Base-by-base conservation (phyloP, 352 stramenopile genomes). In the Phytophthora ramorum region DNA sequence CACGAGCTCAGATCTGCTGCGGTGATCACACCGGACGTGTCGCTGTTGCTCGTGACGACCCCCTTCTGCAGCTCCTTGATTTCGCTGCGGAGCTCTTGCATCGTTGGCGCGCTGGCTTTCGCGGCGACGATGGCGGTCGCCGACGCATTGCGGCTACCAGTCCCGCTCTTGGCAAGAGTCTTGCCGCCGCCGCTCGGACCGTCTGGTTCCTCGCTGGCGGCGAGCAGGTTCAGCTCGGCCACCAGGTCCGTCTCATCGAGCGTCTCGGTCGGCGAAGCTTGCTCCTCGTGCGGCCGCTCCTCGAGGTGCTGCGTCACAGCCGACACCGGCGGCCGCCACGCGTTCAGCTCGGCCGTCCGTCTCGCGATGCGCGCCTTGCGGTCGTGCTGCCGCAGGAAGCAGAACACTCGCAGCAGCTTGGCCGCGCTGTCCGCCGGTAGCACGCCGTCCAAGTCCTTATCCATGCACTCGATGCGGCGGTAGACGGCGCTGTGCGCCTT, bases 371-470 rank as follows among this genome's bases (percentile, higher is more conserved):
- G 75, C 14, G 79, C 40, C 73, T 89, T 90, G 35, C 77, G 71
- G 22, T 88, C 79, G 49, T 89, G 77, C 63, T 89, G 81, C 7
- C 81, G 75, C 13, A 89, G 59, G 35, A 82, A 79, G 55, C 68
- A 78, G 41, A 91, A 89, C 14, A 83, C 63, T 6, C 79, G 76
- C 58, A 81, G 57, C 46, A 91, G 58, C 40, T 78, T 77, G 53
- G 75, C 61, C 32, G 78, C 69, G 17, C 66, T 68, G n/a, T 89
- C 83, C 3, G 70, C 51, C 41, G 75, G 71, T 20, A 88, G 64
- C 60, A 75, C 60, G 19, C n/a, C 35, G 26, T 40, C 58, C 9
- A 46, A 32, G 46, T 8, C 20, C 40, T 64, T 63, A 52, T 68
- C 38, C 50, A 61, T 68, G 17, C 26, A 4, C 4, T 32, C 26